Evolutionary conservation across 2,329 filamentous ascomycete genomes (phyloP), one percentile per base, ranked within the genome.

Genomic region (Colletotrichum kahawae): DNA sequence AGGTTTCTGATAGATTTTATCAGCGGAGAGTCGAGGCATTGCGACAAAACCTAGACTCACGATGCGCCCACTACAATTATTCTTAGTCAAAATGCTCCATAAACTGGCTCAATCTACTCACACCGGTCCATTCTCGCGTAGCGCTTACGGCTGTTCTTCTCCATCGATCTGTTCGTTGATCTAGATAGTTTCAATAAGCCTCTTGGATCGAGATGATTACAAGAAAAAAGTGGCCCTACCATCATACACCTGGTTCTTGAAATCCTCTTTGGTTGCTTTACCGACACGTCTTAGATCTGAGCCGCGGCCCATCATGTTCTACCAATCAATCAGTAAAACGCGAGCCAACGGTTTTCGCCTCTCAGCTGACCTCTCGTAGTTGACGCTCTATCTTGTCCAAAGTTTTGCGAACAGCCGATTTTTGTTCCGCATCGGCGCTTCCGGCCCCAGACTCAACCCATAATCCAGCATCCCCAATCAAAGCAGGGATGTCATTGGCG

Each of bases 391-490:
- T 68, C 3, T 75, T 72, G 43, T 83, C 75, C 4, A 88, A 74
- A 5, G 78, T 79, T 1, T 81, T 67, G 2, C 84, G 80, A 3
- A 87, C 79, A 0, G 71, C 74, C 34, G 79, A 78, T 62, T 83
- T 87, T 14, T 79, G 79, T 76, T 88, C 86, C 0, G 83, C 83
- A 60, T 77, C 81, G 24, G 81, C 78, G 34, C 79, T 84, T 1
- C 84, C 83, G 1, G 84, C 82, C 1, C 86, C 87, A 29, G 85
- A 84, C 66, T 86, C 80, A 2, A 88, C 81, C 87, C 87, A 90
- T 0, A 88, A 81, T 7, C 83, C 79, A 2, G 87, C 72, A 2
- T 85, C 82, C 21, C 82, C 82, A 2, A 89, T 76, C 4, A 89
- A 78, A 0, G 82, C 83, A 1, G 86, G 84, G 14, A 89, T 83